Conservation (phyloP, 2,329 filamentous ascomycete species). For the Pseudogymnoascus sp. region DNA sequence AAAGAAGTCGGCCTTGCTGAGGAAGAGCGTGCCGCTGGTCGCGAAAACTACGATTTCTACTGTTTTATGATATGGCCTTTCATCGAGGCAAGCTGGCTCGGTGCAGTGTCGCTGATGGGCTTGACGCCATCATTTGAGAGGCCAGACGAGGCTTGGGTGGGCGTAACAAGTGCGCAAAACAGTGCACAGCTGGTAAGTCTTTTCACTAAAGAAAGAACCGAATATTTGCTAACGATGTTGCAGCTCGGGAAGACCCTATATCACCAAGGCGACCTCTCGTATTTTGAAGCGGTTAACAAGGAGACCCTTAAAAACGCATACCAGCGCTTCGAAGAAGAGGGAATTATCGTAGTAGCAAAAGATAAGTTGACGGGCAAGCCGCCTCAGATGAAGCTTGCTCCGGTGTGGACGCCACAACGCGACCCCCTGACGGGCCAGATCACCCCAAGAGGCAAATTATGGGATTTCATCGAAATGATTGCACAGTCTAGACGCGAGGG, state of each 20-base stretch:
- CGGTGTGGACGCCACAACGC: constrained; percentile 67
- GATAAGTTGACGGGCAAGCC: constrained; percentile 56
- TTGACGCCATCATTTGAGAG: constrained; percentile 62
- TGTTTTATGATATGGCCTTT: constrained; percentile 99
- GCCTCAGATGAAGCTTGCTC: constrained; percentile 59
- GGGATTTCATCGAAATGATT: constrained; percentile 88
- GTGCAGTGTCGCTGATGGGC: constrained; percentile 79
- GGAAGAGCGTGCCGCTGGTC: constrained; percentile 66
- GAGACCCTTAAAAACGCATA: constrained; percentile 95
- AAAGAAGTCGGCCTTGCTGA: constrained; percentile 66
- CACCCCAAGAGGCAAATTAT: constrained; percentile 66
- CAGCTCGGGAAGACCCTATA: constrained; percentile 93
- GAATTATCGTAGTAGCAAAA: constrained; percentile 71
- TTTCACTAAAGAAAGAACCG: not conserved
- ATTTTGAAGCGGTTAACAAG: constrained; percentile 98
- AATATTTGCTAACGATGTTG: constrained; percentile 20
- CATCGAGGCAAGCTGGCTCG: constrained; percentile 89
- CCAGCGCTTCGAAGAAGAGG: constrained; percentile 79
- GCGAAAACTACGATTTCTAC: constrained; percentile 98
- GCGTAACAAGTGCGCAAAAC: constrained; percentile 69
- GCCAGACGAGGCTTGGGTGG: constrained; percentile 65
- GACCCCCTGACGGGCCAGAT: constrained; percentile 55
- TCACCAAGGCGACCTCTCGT: constrained; percentile 92
- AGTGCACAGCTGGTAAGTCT: constrained; percentile 66
- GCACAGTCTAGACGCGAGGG: constrained; percentile 77